These are phyloP conservation scores for Colletotrichum acutatum DNA, from an alignment of 2,329 filamentous ascomycete species.

Conservation along the genomic window DNA sequence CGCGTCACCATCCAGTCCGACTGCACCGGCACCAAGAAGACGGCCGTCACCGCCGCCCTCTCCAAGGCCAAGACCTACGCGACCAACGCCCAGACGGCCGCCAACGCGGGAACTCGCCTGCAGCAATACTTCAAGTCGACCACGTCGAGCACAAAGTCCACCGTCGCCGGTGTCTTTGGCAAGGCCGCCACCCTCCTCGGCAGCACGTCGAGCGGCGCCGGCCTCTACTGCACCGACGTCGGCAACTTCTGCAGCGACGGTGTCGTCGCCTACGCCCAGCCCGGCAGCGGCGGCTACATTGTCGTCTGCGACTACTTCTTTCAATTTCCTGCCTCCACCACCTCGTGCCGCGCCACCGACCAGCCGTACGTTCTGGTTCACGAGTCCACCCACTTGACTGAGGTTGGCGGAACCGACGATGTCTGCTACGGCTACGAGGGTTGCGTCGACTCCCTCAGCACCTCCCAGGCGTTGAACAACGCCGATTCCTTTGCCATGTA, in stretches of 20 bases:
- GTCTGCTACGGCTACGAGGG: slow-evolving; percentile 22
- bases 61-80: no score
- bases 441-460: neutral
- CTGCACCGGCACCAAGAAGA: slow-evolving; percentile 17
- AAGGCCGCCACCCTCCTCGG: slow-evolving; percentile 57
- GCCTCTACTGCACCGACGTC: slow-evolving; percentile 64
- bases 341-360: slow-evolving; percentile 60
- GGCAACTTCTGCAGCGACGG: slow-evolving; percentile 52
- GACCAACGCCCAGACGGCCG: neutral
- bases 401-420: slow-evolving; percentile 62
- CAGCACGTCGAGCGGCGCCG: slow-evolving; percentile 53
- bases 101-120: neutral
- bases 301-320: slow-evolving; percentile 73
- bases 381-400: slow-evolving; percentile 72
- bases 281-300: slow-evolving; percentile 58
- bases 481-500: slow-evolving; percentile 37
- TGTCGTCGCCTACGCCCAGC: no score
- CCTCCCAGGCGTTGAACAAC: slow-evolving; percentile 30
- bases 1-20: slow-evolving; percentile 43
- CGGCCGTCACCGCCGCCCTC: slow-evolving; percentile 37
- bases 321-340: slow-evolving; percentile 58
- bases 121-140: slow-evolving; percentile 69
- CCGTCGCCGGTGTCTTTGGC: slow-evolving; percentile 58
- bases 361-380: slow-evolving; percentile 74
- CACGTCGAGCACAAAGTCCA: slow-evolving; percentile 47